These are phyloP conservation scores for Tuber aestivum DNA, from an alignment of 495 filamentous ascomycete genomes.

Conservation along the genomic window DNA sequence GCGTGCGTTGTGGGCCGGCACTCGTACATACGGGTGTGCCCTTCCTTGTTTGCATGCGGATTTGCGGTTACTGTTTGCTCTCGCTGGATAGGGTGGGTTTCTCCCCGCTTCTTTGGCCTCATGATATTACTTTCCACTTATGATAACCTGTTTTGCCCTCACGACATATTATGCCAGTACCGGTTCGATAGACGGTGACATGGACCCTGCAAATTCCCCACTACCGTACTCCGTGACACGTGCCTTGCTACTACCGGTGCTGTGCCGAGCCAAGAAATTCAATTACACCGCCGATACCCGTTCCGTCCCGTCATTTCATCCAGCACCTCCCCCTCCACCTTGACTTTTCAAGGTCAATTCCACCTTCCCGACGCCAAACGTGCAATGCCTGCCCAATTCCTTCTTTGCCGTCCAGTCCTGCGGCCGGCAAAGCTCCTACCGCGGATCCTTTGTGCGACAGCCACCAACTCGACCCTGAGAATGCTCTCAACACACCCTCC, in stretches of 20 bases:
- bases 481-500: slow-evolving; percentile 3
- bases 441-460: slow-evolving; percentile 38
- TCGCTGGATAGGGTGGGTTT: not conserved
- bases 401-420: slow-evolving; percentile 20
- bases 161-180: too few species aligned
- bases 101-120: too few species aligned
- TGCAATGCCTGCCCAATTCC: not conserved
- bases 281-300: not conserved
- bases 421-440: slow-evolving; percentile 3
- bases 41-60: not conserved
- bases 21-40: not conserved
- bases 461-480: slow-evolving; percentile 1
- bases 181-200: too few species aligned
- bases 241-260: not conserved
- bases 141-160: not conserved
- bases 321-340: not conserved
- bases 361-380: not conserved
- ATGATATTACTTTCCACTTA: not conserved
- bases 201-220: not conserved
- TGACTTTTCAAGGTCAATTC: not conserved
- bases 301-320: not conserved
- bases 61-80: not conserved
- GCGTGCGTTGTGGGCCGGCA: not conserved
- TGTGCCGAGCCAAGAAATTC: not conserved
- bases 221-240: not conserved